Evolutionary conservation across 768 basidiomycete species (phyloP).

Genomic region (Amylocystis lapponica): DNA sequence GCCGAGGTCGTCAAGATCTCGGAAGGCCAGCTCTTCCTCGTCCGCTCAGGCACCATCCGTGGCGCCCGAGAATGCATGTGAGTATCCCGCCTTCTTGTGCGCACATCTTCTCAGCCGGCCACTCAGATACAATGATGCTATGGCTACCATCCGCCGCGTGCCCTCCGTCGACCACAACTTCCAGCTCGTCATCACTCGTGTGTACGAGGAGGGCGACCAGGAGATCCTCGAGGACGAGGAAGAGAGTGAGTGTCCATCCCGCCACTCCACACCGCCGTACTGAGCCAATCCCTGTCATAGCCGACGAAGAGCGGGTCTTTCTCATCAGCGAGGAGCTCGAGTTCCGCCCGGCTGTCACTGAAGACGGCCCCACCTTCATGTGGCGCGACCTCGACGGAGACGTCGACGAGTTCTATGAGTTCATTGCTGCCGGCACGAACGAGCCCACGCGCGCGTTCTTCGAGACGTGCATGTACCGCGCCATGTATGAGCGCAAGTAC

Average conservation of each 20-base stretch:
- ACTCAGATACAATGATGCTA: slow-evolving; percentile 88
- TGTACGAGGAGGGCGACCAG: slow-evolving; percentile 96
- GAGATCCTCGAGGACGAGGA: slow-evolving; percentile 93
- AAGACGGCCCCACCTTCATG: slow-evolving; percentile 69
- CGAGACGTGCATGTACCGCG: slow-evolving; percentile 90
- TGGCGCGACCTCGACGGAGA: slow-evolving; percentile 94
- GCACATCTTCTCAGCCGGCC: not conserved
- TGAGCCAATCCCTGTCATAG: slow-evolving; percentile 33
- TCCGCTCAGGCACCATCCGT: slow-evolving; percentile 86
- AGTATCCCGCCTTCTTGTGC: slow-evolving; percentile 30
- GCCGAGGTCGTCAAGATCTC: slow-evolving; percentile 94
- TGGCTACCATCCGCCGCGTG: slow-evolving; percentile 86
- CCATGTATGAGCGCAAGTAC: slow-evolving; percentile 95
- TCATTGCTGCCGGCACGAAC: slow-evolving; percentile 72
- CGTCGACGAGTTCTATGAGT: slow-evolving; percentile 91
- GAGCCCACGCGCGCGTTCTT: slow-evolving; percentile 81
- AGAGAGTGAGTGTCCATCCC: slow-evolving; percentile 49
- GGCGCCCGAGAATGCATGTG: slow-evolving; percentile 97
- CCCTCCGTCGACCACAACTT: slow-evolving; percentile 73
- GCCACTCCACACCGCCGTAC: slow-evolving; percentile 4
- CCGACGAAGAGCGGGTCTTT: slow-evolving; percentile 91
- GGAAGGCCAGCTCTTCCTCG: slow-evolving; percentile 85
- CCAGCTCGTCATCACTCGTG: slow-evolving; percentile 92
- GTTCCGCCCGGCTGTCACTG: slow-evolving; percentile 66
- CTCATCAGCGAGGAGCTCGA: slow-evolving; percentile 87